Evolutionary conservation across 2,329 filamentous ascomycete genomes (phyloP).

Genomic region (Penicillium olsonii): DNA sequence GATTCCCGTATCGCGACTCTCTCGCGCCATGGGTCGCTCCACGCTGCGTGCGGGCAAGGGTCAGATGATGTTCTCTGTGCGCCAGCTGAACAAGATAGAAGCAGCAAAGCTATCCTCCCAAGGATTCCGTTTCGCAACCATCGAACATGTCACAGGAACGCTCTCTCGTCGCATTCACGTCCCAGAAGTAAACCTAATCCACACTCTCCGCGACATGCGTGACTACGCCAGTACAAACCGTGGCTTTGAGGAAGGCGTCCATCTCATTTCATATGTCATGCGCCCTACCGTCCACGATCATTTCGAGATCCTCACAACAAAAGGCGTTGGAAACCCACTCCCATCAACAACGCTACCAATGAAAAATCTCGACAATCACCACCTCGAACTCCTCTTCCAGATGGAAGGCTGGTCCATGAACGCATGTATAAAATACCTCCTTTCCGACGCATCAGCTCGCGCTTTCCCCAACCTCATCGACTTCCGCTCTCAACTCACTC

Average conservation of each 20-base stretch:
- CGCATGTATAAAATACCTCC: slow-evolving; percentile 38
- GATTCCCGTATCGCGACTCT: slow-evolving; percentile 33
- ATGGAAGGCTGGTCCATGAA: slow-evolving; percentile 45
- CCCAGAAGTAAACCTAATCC: slow-evolving; percentile 60
- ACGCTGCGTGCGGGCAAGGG: slow-evolving; percentile 59
- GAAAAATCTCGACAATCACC: slow-evolving; percentile 55
- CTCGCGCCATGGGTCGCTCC: slow-evolving; percentile 29
- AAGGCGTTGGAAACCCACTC: slow-evolving; percentile 59
- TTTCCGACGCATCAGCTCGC: slow-evolving; percentile 24
- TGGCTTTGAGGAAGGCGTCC: slow-evolving; percentile 39
- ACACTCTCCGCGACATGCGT: slow-evolving; percentile 65
- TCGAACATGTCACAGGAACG: slow-evolving; percentile 66
- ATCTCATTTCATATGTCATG: slow-evolving; percentile 47
- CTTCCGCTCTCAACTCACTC: slow-evolving; percentile 51
- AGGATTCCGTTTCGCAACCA: slow-evolving; percentile 76
- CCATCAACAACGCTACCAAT: slow-evolving; percentile 60
- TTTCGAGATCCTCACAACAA: slow-evolving; percentile 65
- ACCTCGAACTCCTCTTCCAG: slow-evolving; percentile 53
- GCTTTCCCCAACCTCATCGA: slow-evolving; percentile 27
- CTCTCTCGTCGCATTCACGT: slow-evolving; percentile 77
- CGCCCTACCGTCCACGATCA: slow-evolving; percentile 55
- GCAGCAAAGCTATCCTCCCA: slow-evolving; percentile 65
- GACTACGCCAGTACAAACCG: slow-evolving; percentile 48
- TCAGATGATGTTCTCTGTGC: slow-evolving; percentile 78
- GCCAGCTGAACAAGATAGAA: slow-evolving; percentile 61